Evolutionary conservation across 441 rosid genomes (phyloP), one percentile per base, ranked within the genome.

Genomic region (Gossypium gossypioides): DNA sequence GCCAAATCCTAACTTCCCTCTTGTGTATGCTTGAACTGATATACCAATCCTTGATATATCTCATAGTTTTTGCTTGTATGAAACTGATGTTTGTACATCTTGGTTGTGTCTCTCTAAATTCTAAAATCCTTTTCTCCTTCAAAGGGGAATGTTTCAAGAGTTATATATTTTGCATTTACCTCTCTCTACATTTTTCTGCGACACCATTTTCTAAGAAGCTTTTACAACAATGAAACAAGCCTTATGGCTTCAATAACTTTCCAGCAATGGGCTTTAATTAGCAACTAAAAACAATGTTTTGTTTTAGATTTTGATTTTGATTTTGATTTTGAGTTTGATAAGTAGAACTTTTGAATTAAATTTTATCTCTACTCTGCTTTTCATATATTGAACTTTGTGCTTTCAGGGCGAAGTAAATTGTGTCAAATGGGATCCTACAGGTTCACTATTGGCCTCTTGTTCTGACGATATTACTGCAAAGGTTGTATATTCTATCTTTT

Each of bases 371-470:
- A 32, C 57, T 61, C 65, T 72, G 2, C 59, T 25, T 69, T 75
- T 75, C 40, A 73, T 71, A 10, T 75, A 71, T 52, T 15, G 37
- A 42, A 59, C 72, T 61, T 68, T 70, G 55, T 60, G 69, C 77
- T 71, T 79, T 62, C 92, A 94, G 98, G 92, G 96, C 21, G 98
- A 94, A 81, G 98, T 94, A 70, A 96, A 96, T 84, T 92, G 99
- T 79, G 97, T 96, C 77, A 96, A 96, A 86, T 96, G 99, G 99
- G 98, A 92, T 88, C 98, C 98, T 54, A 90, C 94, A 25, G 99
- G 99, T 71, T 75, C 91, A 51, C 81, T 89, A 75, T 75, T 95
- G 80, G 99, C 99, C 69, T 92, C 99, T 8, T 95, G 98, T 84
- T 95, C 99, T 50, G 98, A 95, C 71, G 99, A 95, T 72, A 84